Evolutionary conservation across 106 monocot genomes (phyloP).

Genomic region (Allium sativum): DNA sequence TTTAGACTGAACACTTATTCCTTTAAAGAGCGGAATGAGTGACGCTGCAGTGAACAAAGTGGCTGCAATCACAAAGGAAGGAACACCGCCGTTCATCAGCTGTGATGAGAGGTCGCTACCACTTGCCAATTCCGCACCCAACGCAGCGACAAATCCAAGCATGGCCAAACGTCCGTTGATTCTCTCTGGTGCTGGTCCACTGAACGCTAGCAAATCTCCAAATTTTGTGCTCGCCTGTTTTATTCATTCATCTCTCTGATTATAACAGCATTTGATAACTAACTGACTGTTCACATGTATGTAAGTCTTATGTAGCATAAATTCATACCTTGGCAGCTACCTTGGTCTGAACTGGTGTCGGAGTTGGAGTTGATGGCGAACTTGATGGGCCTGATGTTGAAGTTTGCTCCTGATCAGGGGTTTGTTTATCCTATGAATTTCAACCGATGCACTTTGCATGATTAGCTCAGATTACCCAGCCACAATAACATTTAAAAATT

Average conservation of each 20-base stretch:
- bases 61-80: too few species aligned
- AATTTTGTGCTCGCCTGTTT: constrained; percentile 32
- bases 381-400: neutral
- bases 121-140: constrained; percentile 44
- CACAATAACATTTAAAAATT: too few species aligned
- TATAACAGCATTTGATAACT: too few species aligned
- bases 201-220: constrained; percentile 47
- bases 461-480: too few species aligned
- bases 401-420: neutral
- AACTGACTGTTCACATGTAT: too few species aligned
- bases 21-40: constrained; percentile 54
- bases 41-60: constrained; percentile 48
- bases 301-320: too few species aligned
- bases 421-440: neutral
- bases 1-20: constrained; percentile 37
- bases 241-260: neutral
- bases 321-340: neutral
- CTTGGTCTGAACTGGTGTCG: neutral
- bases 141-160: constrained; percentile 56
- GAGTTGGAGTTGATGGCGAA: neutral
- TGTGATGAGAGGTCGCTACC: constrained; percentile 38
- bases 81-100: constrained; percentile 26
- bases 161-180: constrained; percentile 76
- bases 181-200: constrained; percentile 68
- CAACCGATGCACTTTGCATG: too few species aligned